A percentile compares a stretch with the other conserved stretches of the same genome.
phyloP scores from a whole-genome alignment of 306 rosid species.

The Prunus armeniaca region DNA sequence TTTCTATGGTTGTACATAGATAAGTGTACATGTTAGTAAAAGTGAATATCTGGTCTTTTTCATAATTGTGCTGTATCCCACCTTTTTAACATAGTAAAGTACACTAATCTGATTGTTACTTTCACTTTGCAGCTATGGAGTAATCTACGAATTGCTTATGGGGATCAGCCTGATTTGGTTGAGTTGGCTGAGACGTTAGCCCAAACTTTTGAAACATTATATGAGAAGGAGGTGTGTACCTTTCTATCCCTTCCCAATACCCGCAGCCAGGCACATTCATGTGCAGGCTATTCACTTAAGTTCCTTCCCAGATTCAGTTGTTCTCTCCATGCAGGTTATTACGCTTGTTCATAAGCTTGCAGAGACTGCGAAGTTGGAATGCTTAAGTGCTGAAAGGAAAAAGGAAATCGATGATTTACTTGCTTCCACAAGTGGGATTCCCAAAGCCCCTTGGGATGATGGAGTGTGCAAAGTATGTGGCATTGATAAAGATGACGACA shows the following conservation, averaged over 20 bases:
- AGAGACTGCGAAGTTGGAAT: constrained; percentile 60
- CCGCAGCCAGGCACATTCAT: neutral
- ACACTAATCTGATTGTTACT: constrained; percentile 22
- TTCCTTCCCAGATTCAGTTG: neutral
- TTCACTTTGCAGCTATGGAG: constrained; percentile 82
- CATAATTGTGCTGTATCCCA: neutral
- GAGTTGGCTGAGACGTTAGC: constrained; percentile 84
- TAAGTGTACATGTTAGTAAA: neutral
- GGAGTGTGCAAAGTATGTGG: constrained; percentile 99
- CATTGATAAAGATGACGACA: constrained; percentile 96
- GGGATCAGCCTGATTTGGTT: constrained; percentile 82
- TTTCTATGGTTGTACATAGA: neutral
- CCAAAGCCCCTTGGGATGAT: constrained; percentile 99
- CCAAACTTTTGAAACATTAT: constrained; percentile 64
- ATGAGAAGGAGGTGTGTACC: constrained; percentile 66
- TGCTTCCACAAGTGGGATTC: constrained; percentile 63
- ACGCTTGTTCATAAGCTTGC: constrained; percentile 49
- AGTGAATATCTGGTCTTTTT: neutral
- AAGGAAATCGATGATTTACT: constrained; percentile 63
- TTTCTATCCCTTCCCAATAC: constrained; percentile 3
- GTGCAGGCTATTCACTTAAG: neutral
- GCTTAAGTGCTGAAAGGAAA: constrained; percentile 55
- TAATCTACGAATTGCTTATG: constrained; percentile 74
- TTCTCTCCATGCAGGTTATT: constrained; percentile 59
- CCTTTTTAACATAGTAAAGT: neutral